Conservation (phyloP, 495 filamentous ascomycete species). For the Penicillium coffeae region DNA sequence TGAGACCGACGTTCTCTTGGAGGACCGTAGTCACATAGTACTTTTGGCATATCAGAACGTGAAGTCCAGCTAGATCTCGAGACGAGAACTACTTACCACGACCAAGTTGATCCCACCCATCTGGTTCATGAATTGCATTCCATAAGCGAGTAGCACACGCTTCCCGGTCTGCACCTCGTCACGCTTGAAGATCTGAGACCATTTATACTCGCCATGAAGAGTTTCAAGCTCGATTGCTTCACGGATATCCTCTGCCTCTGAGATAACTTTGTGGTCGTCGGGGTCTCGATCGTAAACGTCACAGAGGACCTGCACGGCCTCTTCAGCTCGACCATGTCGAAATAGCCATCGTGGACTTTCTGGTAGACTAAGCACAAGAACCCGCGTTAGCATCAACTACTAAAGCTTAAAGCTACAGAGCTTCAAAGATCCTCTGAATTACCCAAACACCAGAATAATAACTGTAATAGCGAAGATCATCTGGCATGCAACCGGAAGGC, state of each 20-base stretch:
- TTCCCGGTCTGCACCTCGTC: no score
- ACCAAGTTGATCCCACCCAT: no score
- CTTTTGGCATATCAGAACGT: no score
- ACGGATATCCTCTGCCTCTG: slow-evolving; percentile 8
- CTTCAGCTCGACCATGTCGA: slow-evolving; percentile 8
- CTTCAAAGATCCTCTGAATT: slow-evolving; percentile 10
- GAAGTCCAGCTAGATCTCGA: no score
- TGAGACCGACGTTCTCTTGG: no score
- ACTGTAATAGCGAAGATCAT: slow-evolving; percentile 35
- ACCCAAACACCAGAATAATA: slow-evolving; percentile 19
- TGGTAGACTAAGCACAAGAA: neutral
- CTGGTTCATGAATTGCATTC: no score
- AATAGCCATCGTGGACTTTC: slow-evolving; percentile 35
- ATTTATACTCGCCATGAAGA: no score
- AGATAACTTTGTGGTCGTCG: slow-evolving; percentile 6
- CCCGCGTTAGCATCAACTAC: neutral
- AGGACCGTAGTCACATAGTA: no score
- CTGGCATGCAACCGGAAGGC: slow-evolving; percentile 47
- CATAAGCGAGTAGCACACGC: no score
- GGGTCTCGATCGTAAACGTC: slow-evolving; percentile 42
- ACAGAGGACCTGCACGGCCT: slow-evolving; percentile 14
- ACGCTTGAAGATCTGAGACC: no score
- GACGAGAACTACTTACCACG: no score
- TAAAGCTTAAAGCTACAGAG: neutral
- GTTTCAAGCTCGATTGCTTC: no score